Conservation (phyloP, 768 basidiomycete species). For the Lactarius evosmus region DNA sequence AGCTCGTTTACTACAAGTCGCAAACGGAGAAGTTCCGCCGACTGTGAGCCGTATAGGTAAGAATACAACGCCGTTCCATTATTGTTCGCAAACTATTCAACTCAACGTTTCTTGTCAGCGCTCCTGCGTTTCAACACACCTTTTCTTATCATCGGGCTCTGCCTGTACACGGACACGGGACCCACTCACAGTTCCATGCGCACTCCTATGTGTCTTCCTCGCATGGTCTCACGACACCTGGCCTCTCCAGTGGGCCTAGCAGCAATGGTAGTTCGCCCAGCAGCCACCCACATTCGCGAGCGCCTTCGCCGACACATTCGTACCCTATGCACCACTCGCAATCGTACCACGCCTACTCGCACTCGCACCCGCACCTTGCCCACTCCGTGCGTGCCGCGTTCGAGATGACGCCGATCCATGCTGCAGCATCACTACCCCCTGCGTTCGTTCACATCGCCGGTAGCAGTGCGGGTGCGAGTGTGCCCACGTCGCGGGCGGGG, state of each 20-base stretch:
- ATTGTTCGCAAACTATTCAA: slow-evolving; percentile 30
- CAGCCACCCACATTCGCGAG: slow-evolving; percentile 51
- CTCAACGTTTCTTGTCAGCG: slow-evolving; percentile 25
- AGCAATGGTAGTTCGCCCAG: slow-evolving; percentile 64
- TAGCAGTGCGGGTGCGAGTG: slow-evolving; percentile 19
- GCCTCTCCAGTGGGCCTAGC: slow-evolving; percentile 62
- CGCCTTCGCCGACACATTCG: slow-evolving; percentile 52
- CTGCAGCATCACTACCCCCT: slow-evolving; percentile 37
- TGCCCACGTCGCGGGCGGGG: slow-evolving; percentile 59
- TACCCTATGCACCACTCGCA: slow-evolving; percentile 30
- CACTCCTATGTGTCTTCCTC: slow-evolving; percentile 31
- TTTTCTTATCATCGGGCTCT: slow-evolving; percentile 32
- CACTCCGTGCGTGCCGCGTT: slow-evolving; percentile 86
- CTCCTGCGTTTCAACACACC: slow-evolving; percentile 34
- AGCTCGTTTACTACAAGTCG: slow-evolving; percentile 28
- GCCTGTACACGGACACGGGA: slow-evolving; percentile 21
- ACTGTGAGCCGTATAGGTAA: slow-evolving; percentile 27
- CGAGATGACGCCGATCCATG: slow-evolving; percentile 83
- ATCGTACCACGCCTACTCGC: slow-evolving; percentile 22
- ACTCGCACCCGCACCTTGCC: slow-evolving; percentile 49
- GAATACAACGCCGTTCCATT: slow-evolving; percentile 16
- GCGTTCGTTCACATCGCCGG: slow-evolving; percentile 21
- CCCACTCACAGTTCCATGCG: slow-evolving; percentile 28
- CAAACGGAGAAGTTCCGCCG: slow-evolving; percentile 35
- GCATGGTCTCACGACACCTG: slow-evolving; percentile 49